Evolutionary conservation across 495 filamentous ascomycete species (phyloP), one percentile per base, ranked within the genome.

Genomic region (Staphylotrichum longicolle): DNA sequence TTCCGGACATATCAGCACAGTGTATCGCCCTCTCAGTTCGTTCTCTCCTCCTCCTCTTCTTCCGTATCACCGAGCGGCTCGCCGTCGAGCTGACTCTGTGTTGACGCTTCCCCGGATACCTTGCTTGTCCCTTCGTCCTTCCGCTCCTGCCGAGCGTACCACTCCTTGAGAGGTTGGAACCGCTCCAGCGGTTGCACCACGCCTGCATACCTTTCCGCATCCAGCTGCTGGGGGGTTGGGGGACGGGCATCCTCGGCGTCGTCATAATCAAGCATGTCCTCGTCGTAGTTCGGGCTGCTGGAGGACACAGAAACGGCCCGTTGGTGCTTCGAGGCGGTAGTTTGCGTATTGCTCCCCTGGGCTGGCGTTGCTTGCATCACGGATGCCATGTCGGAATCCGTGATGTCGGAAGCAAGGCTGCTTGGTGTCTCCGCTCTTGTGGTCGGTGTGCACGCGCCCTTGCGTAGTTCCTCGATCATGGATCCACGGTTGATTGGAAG

Each of bases 111-210:
- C 20, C 20, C 20, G 1, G 20, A 27, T 27, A 27, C 20, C 20
- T 27, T 27, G 20, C 20, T 27, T 27, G 20, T 27, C 1, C 20
- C 20, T 27, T 1, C 1, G 1, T 27, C 20, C 1, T 47, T 15
- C 37, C 39, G 32, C 20, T 47, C 41, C 7, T 20, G 35, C 0
- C 40, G 30, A 12, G 42, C 42, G 7, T 57, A 41, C 41, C 27
- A 57, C 8, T 35, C 4, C 37, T 39, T 44, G 35, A 56, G 59
- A 20, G 59, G 59, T 45, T 62, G 52, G 37, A 62, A 62, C 2
- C 7, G 35, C 53, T 49, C 34, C 5, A 62, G 33, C 11, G 60
- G 60, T 46, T 62, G 47, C 5, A 11, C 7, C 7, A 14, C 6
- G 4, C 45, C 57, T 2, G 40, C 8, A 2, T 33, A 15, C 0